Conservation (phyloP, 352 stramenopile species). For the Phytophthora brassicae region DNA sequence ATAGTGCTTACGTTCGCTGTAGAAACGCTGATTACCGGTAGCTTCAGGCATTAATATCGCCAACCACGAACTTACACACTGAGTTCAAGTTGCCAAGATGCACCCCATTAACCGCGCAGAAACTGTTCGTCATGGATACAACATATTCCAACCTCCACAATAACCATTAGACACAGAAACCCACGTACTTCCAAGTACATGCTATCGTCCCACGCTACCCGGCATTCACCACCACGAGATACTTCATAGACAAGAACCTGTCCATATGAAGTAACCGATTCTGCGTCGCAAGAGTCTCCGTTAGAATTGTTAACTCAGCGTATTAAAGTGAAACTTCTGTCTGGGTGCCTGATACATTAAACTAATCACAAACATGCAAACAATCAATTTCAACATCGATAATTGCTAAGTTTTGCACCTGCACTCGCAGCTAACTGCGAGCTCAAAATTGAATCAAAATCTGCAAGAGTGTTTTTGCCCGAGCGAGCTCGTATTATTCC, state of each 20-base stretch:
- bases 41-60: too few species aligned
- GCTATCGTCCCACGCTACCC: too few species aligned
- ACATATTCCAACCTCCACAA: too few species aligned
- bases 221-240: too few species aligned
- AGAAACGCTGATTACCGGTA: too few species aligned
- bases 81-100: too few species aligned
- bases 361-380: background rate
- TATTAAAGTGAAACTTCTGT: background rate
- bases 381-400: conserved; percentile 1
- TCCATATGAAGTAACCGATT: background rate
- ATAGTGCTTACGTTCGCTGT: too few species aligned
- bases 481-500: conserved; percentile 5
- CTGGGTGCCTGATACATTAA: background rate
- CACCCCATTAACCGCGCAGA: too few species aligned
- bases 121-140: too few species aligned
- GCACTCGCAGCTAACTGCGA: background rate
- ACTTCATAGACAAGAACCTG: background rate
- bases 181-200: too few species aligned
- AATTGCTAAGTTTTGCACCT: background rate
- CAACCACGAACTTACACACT: too few species aligned
- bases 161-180: too few species aligned
- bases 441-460: background rate
- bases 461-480: background rate
- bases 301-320: background rate
- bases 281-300: background rate